Evolutionary conservation across 805 yeast species (phyloP).

Genomic region (Saccharomycopsis fibuligera): DNA sequence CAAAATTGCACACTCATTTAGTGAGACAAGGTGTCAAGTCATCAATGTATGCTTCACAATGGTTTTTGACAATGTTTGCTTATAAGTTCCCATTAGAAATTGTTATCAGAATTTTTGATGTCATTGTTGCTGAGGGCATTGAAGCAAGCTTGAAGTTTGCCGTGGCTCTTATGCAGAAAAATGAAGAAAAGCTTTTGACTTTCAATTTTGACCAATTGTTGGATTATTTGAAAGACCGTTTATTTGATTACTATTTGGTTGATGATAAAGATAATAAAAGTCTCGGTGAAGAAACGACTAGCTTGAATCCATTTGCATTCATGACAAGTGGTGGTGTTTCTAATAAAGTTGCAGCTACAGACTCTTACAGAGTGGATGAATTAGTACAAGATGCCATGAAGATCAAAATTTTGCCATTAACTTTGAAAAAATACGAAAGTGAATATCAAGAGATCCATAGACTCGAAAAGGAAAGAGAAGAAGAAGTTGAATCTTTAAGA

Average conservation of each 20-base stretch:
- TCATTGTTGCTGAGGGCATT: conserved; percentile 83
- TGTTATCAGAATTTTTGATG: conserved; percentile 81
- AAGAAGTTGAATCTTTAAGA: conserved; percentile 53
- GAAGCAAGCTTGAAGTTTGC: conserved; percentile 85
- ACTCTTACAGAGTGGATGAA: conserved; percentile 56
- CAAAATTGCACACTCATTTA: conserved; percentile 68
- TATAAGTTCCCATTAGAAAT: conserved; percentile 89
- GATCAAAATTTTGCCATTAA: conserved; percentile 65
- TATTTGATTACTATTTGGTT: conserved; percentile 64
- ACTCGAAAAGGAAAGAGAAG: conserved; percentile 57
- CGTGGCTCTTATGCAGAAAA: conserved; percentile 67
- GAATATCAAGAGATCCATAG: conserved; percentile 73
- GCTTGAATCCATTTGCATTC: conserved; percentile 22
- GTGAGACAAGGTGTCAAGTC: conserved; percentile 82
- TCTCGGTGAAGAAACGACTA: conserved; percentile 3
- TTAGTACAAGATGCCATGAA: conserved; percentile 75
- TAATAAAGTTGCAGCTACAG: conserved; percentile 25
- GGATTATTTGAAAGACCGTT: conserved; percentile 68
- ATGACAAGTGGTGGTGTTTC: conserved; percentile 17
- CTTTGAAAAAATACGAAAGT: conserved; percentile 58
- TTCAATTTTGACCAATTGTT: conserved; percentile 73
- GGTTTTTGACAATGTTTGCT: conserved; percentile 94
- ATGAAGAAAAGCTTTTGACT: conserved; percentile 49
- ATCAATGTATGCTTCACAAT: conserved; percentile 95
- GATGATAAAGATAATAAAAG: conserved; percentile 23